Evolutionary conservation across 2,329 filamentous ascomycete genomes (phyloP).

Genomic region (Mycocentrospora acerina): DNA sequence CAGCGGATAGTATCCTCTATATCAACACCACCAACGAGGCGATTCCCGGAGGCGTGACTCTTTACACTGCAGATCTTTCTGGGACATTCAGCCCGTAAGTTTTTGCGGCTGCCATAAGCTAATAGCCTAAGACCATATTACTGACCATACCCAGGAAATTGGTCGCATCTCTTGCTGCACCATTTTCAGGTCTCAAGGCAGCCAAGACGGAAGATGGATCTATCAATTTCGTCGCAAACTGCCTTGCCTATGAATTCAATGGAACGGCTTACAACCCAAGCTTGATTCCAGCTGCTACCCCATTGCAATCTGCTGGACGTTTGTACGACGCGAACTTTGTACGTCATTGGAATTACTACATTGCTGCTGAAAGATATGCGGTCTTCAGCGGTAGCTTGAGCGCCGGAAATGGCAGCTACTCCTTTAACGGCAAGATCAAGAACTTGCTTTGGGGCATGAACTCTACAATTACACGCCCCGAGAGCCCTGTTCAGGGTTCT

Average conservation of each 20-base stretch:
- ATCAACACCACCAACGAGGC: slow-evolving; percentile 65
- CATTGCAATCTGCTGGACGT: slow-evolving; percentile 55
- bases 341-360: slow-evolving; percentile 79
- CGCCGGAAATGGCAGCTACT: slow-evolving; percentile 34
- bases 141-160: slow-evolving; percentile 21
- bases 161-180: slow-evolving; percentile 46
- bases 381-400: slow-evolving; percentile 70
- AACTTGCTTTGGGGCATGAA: slow-evolving; percentile 65
- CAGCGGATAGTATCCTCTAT: slow-evolving; percentile 59
- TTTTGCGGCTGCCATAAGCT: background rate
- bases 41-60: slow-evolving; percentile 36
- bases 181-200: slow-evolving; percentile 54
- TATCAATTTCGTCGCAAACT: slow-evolving; percentile 55
- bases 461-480: slow-evolving; percentile 53
- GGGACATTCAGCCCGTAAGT: slow-evolving; percentile 29
- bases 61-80: slow-evolving; percentile 37
- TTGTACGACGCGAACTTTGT: slow-evolving; percentile 76
- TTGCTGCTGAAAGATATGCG: slow-evolving; percentile 66
- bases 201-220: slow-evolving; percentile 39
- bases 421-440: slow-evolving; percentile 31
- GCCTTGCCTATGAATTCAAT: slow-evolving; percentile 62
- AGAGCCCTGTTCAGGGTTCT: slow-evolving; percentile 66
- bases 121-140: background rate
- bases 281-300: slow-evolving; percentile 59
- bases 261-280: slow-evolving; percentile 70